Percentiles rank a stretch among this genome's conserved stretches.
Conservation (phyloP, 352 stramenopile species). For the Halophytophthora polymorphica region DNA sequence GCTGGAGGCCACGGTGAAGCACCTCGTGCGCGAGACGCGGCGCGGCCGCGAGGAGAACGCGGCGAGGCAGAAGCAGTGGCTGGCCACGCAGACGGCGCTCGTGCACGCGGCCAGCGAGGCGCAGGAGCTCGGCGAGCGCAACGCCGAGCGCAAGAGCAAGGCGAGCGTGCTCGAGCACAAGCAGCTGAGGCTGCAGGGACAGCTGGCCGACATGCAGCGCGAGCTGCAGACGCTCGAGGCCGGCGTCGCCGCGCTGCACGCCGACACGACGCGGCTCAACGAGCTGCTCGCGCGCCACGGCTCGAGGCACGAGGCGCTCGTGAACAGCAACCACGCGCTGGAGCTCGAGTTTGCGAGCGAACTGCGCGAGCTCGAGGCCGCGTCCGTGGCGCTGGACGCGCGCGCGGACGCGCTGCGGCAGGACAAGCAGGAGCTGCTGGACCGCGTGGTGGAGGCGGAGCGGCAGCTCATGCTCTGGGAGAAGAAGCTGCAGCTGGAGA, state of each 20-base stretch:
- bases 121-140: constrained; percentile 85
- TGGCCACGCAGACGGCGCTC: constrained; percentile 88
- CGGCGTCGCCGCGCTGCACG: constrained; percentile 81
- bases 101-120: constrained; percentile 85
- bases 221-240: constrained; percentile 83
- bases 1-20: constrained; percentile 93
- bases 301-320: constrained; percentile 67
- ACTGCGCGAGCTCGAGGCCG: constrained; percentile 88
- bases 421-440: constrained; percentile 85
- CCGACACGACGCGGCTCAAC: constrained; percentile 91
- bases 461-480: constrained; percentile 94
- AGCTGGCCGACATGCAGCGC: constrained; percentile 71
- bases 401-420: constrained; percentile 70
- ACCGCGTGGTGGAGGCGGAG: constrained; percentile 91
- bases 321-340: constrained; percentile 86
- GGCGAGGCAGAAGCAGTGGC: constrained; percentile 89
- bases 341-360: constrained; percentile 91
- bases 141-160: constrained; percentile 89
- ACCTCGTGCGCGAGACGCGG: constrained; percentile 88
- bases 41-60: constrained; percentile 57
- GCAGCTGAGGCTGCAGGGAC: constrained; percentile 81
- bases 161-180: constrained; percentile 90
- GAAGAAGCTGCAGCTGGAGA: constrained; percentile 96
- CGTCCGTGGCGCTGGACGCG: constrained; percentile 70
- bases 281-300: constrained; percentile 90